Conservation (phyloP, 2,329 filamentous ascomycete species). For the Ceratocystis eucalypticola region DNA sequence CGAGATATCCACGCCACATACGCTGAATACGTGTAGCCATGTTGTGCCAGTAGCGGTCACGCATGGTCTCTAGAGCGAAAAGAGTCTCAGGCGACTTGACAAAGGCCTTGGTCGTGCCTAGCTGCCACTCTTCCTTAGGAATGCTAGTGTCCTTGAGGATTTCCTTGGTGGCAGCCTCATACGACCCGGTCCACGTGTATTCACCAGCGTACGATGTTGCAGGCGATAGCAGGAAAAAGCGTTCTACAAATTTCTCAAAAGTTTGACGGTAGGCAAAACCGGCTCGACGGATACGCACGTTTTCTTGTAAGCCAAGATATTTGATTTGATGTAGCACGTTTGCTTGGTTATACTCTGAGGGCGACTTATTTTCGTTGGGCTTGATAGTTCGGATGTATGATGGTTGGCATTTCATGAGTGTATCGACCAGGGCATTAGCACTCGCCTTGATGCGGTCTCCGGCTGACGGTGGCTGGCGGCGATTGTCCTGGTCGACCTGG, state of each 20-base stretch:
- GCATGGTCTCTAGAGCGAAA: constrained; percentile 94
- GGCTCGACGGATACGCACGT: constrained; percentile 89
- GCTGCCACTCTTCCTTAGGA: constrained; percentile 86
- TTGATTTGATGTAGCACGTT: constrained; percentile 98
- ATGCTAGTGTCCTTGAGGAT: constrained; percentile 96
- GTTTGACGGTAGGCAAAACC: constrained; percentile 95
- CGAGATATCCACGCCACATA: constrained; percentile 90
- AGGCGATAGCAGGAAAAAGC: constrained; percentile 88
- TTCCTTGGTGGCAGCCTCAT: constrained; percentile 74
- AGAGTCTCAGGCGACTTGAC: constrained; percentile 96
- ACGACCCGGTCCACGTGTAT: constrained; percentile 87
- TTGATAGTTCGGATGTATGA: constrained; percentile 99
- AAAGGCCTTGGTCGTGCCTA: constrained; percentile 93
- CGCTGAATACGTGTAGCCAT: constrained; percentile 97
- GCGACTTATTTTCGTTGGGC: constrained; percentile 97
- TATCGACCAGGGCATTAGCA: constrained; percentile 87
- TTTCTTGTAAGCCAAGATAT: constrained; percentile 97
- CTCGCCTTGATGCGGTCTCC: constrained; percentile 93
- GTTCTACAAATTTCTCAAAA: constrained; percentile 95
- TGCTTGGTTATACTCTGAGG: constrained; percentile 75
- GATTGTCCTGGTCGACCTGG: constrained; percentile 90
- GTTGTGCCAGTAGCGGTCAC: constrained; percentile 97
- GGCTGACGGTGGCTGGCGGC: constrained; percentile 81
- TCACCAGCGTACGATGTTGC: constrained; percentile 94
- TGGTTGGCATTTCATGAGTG: constrained; percentile 91